Evolutionary conservation across 768 basidiomycete species (phyloP).

Genomic region (Gymnopilus dilepis): DNA sequence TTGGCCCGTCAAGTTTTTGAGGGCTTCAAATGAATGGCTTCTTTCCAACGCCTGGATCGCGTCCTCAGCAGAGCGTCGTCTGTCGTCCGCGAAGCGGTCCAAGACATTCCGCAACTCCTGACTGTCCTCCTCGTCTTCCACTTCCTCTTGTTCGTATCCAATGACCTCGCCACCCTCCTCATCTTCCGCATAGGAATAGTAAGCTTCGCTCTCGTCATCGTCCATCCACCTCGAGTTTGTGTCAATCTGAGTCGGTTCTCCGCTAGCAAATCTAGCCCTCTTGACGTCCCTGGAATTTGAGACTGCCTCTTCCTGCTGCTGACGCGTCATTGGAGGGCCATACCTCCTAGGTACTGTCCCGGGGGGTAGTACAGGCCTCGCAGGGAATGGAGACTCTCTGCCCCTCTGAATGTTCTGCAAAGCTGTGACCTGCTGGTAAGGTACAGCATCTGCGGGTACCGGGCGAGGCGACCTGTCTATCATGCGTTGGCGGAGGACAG

Average conservation of each 20-base stretch:
- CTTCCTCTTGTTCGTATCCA: constrained; percentile 28
- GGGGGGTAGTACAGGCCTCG: constrained; percentile 41
- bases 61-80: constrained; percentile 7
- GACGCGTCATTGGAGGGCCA: constrained; percentile 16
- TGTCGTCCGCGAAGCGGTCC: constrained; percentile 41
- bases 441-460: constrained; percentile 17
- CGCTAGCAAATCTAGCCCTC: constrained; percentile 6
- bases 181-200: neutral
- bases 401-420: constrained; percentile 44
- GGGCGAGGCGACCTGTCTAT: constrained; percentile 24
- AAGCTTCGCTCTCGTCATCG: neutral
- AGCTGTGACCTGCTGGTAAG: constrained; percentile 5
- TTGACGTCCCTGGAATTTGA: neutral
- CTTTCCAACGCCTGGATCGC: constrained; percentile 31
- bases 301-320: constrained; percentile 3
- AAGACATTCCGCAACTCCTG: constrained; percentile 43
- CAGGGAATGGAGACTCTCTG: constrained; percentile 56
- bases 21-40: constrained; percentile 34
- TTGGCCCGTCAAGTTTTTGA: constrained; percentile 5
- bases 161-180: constrained; percentile 30
- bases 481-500: constrained; percentile 28
- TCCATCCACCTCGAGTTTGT: neutral
- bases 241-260: constrained; percentile 10
- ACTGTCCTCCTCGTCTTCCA: constrained; percentile 32
- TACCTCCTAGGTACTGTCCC: constrained; percentile 27